Conservation (phyloP, 805 yeast genomes). For the Ogataea nakhonphanomensis region DNA sequence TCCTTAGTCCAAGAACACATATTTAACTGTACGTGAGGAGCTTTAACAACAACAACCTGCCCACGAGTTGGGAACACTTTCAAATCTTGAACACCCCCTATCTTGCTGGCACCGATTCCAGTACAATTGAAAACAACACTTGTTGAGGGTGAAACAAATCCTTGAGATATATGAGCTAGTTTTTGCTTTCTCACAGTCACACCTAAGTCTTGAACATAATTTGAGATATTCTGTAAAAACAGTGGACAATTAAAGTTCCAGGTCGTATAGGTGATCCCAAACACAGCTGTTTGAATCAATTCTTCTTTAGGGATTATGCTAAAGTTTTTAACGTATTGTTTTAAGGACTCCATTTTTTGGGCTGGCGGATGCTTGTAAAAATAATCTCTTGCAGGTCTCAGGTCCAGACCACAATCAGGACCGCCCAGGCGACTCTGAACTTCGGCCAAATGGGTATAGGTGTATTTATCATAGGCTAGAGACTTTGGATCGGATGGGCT, state of each 20-base stretch:
- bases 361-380: conserved; percentile 50
- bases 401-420: conserved; percentile 47
- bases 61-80: conserved; percentile 71
- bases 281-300: conserved; percentile 50
- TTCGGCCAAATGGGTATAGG: conserved; percentile 46
- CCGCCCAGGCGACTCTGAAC: conserved; percentile 48
- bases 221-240: conserved; percentile 47
- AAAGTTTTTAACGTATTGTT: conserved; percentile 48
- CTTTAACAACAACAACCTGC: conserved; percentile 67
- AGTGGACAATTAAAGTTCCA: conserved; percentile 74
- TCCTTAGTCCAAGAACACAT: conserved; percentile 53
- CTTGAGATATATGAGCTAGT: conserved; percentile 55
- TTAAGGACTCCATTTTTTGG: conserved; percentile 45
- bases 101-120: conserved; percentile 62
- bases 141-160: conserved; percentile 35
- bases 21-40: conserved; percentile 63
- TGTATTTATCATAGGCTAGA: conserved; percentile 49
- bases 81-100: conserved; percentile 63
- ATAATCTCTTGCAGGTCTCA: conserved; percentile 49
- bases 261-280: conserved; percentile 54
- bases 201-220: conserved; percentile 44
- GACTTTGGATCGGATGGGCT: conserved; percentile 53
- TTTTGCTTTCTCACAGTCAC: conserved; percentile 47
- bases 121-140: conserved; percentile 66
- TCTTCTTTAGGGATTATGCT: conserved; percentile 34